These are phyloP conservation scores for Venturia carpophila DNA, from an alignment of 2,329 filamentous ascomycete species.

Conservation along the genomic window DNA sequence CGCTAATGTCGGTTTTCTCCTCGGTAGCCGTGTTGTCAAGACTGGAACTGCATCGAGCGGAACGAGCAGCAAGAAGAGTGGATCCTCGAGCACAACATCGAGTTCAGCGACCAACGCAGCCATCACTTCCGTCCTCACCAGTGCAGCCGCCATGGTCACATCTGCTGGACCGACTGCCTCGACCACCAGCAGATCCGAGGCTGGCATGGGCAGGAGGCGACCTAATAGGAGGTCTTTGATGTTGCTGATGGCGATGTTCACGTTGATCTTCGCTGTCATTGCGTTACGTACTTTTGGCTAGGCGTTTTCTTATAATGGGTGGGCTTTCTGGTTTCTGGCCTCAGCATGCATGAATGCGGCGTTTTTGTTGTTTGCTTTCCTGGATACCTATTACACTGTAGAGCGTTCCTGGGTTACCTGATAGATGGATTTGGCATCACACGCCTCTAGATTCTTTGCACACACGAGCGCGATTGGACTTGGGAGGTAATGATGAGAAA, in stretches of 20 bases:
- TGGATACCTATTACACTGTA: background rate
- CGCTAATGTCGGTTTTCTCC: constrained; percentile 36
- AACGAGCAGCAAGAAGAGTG: constrained; percentile 10
- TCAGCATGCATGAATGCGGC: constrained; percentile 2
- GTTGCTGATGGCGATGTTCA: background rate
- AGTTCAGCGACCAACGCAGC: background rate
- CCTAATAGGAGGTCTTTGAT: background rate
- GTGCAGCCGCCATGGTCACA: background rate
- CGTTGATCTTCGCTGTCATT: background rate
- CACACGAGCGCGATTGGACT: background rate
- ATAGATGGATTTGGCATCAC: background rate
- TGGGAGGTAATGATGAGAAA: background rate
- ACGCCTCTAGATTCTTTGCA: background rate
- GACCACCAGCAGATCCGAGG: background rate
- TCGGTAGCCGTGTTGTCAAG: constrained; percentile 24
- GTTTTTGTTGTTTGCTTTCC: background rate
- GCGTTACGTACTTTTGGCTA: background rate
- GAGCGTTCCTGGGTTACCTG: background rate
- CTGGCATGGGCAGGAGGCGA: background rate
- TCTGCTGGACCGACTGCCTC: background rate
- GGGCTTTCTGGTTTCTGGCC: background rate
- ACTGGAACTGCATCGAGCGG: background rate
- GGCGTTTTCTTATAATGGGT: background rate
- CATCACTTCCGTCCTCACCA: background rate
- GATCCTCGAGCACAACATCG: background rate